Base-by-base conservation (phyloP, 306 rosid species). In the Cucumis hystrix region DNA sequence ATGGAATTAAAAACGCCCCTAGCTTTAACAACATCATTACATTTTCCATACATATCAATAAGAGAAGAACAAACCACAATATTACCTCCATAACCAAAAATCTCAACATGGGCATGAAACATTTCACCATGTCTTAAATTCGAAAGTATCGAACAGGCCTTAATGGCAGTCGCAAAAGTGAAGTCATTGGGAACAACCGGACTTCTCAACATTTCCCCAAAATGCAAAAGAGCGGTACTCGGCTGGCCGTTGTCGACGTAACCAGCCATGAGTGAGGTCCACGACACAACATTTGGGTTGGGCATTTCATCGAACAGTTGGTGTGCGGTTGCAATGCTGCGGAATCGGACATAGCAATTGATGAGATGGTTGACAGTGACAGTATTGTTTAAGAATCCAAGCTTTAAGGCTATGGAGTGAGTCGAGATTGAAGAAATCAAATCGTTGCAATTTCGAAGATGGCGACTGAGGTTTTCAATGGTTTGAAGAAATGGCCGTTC, bases 41-140 rank as follows among this genome's bases (percentile, higher is more conserved):
- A 91, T 65, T 93, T 93, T 73, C 97, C 91, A 62, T 89, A 90
- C 98, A 93, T 87, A 79, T 90, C 93, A 82, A 91, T 75, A 75
- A 91, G 93, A 65, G 94, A 84, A 75, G 97, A 93, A 69, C 87
- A 87, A 37, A 84, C 87, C 54, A 91, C 87, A 47, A 90, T 82
- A 77, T 86, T 85, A 10, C 79, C 63, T 45, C 71, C 79, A n/a
- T 85, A 85, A 54, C 96, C 93, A 14, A 68, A 84, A 68, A 87
- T 78, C 79, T 86, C 82, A 59, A 87, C 79, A 49, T 56, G 82
- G 71, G 86, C 90, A 78, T 91, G 98, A 23, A 91, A 57, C 65
- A 43, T 85, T 47, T 80, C 84, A 0, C 98, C 94, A 2, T 75
- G 72, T 77, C 77, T 79, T 15, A 86, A 41, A 60, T 84, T 81